Base-by-base conservation (phyloP, 2,329 filamentous ascomycete genomes). In the Alternaria longipes region DNA sequence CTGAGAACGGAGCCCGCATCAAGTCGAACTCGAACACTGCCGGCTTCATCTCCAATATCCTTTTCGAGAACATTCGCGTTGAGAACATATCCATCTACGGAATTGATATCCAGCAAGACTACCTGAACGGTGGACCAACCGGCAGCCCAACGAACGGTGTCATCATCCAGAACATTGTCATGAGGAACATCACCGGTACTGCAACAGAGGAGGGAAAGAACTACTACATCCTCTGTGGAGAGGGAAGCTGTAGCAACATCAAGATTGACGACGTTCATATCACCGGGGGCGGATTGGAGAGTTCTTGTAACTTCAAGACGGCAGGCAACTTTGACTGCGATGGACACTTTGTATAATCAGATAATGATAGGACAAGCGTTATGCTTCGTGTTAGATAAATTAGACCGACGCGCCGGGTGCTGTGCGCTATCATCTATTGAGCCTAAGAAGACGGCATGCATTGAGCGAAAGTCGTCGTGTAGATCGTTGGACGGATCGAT, bases 161-260 rank as follows among this genome's bases (percentile, higher is more conserved):
- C 6, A 74, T 75, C 9, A 81, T 85, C 61, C 79, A 78, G 5
- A 75, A 77, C 30, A 69, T 85, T 8, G 74, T 68, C 3, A 59
- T 84, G 12, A 57, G 66, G 22, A 74, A 78, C 54, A 73, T 84
- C 28, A 80, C 74, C 0, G 83, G 83, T 3, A 66, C 70, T 1
- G 71, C 70, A 20, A 61, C 56, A 3, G 64, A 62, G 22, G 61
- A 67, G 9, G 79, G 72, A 0, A 70, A 67, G 18, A 56, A 84
- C 54, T 76, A 86, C 60, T 85, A 84, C 62, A 84, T 87, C 51
- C 81, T 86, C 11, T 88, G 86, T 65, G 86, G 83, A 7, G 74
- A 70, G 12, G 83, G 80, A 26, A 79, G 79, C 56, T 86, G 84
- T 70, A 80, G 76, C 3, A 78, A 82, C 71, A 87, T 85, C 81